phyloP scores from a whole-genome alignment of 2,329 filamentous ascomycete genomes.

The Septoria linicola region DNA sequence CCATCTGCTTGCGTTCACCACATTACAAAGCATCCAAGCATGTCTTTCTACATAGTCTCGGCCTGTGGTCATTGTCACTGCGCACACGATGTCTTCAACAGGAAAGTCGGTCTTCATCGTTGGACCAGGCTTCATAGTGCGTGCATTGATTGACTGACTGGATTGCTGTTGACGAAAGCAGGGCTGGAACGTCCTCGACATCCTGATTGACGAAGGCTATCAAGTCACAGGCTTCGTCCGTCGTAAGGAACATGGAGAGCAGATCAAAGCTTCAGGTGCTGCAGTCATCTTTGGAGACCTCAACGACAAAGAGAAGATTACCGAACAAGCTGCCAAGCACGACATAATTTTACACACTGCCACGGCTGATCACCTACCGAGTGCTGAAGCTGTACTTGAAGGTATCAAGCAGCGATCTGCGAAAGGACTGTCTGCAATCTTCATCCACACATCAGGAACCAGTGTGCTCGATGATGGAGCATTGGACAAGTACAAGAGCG shows the following conservation, averaged over 20 bases:
- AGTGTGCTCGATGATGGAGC: constrained; percentile 44
- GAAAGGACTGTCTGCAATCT: constrained; percentile 44
- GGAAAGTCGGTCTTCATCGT: constrained; percentile 44
- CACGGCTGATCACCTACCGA: constrained; percentile 50
- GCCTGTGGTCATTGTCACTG: too few species aligned
- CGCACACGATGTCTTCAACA: constrained; percentile 2
- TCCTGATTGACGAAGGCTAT: constrained; percentile 43
- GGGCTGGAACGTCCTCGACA: constrained; percentile 49
- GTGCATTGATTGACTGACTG: not conserved
- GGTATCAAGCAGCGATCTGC: constrained; percentile 44
- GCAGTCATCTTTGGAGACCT: constrained; percentile 44
- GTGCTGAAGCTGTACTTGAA: constrained; percentile 47
- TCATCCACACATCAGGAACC: constrained; percentile 52
- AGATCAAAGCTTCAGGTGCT: constrained; percentile 42
- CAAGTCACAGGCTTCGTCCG: constrained; percentile 46
- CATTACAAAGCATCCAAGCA: too few species aligned
- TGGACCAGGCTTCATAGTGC: constrained; percentile 47
- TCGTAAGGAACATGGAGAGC: constrained; percentile 40
- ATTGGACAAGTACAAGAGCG: constrained; percentile 31
- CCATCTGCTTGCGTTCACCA: too few species aligned
- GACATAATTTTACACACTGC: constrained; percentile 53
- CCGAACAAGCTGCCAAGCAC: constrained; percentile 38
- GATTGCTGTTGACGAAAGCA: not conserved
- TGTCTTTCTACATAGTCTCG: too few species aligned
- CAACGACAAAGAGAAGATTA: constrained; percentile 44